Percentiles rank a stretch among this genome's conserved stretches.
phyloP scores from a whole-genome alignment of 768 basidiomycete species.

The Tricholoma flavovirens region DNA sequence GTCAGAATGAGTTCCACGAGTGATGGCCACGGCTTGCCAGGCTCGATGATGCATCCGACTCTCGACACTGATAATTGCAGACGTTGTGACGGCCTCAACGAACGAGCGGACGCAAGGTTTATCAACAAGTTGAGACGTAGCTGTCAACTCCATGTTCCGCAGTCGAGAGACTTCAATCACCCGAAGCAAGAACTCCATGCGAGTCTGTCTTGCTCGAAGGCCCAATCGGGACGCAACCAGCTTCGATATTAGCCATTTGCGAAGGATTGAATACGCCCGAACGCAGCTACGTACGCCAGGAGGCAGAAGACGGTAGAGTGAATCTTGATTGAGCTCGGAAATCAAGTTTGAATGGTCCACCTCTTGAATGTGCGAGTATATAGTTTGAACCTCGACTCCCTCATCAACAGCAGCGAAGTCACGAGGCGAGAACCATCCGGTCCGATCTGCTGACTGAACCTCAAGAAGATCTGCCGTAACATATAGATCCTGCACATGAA shows the following conservation, averaged over 20 bases:
- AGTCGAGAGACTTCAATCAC: constrained; percentile 71
- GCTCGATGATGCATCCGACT: constrained; percentile 73
- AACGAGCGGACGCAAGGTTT: constrained; percentile 72
- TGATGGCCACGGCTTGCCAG: constrained; percentile 68
- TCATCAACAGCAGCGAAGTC: constrained; percentile 56
- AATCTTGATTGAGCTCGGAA: constrained; percentile 64
- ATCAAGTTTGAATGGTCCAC: constrained; percentile 69
- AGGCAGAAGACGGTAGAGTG: constrained; percentile 67
- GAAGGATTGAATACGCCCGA: constrained; percentile 67
- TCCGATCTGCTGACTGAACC: constrained; percentile 72
- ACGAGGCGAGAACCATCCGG: constrained; percentile 67
- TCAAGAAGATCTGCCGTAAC: constrained; percentile 74
- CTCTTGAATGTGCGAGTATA: constrained; percentile 68
- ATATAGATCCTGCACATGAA: constrained; percentile 58
- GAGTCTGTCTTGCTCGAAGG: constrained; percentile 53
- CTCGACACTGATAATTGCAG: constrained; percentile 74
- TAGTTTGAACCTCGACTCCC: constrained; percentile 69
- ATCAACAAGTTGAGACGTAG: constrained; percentile 36
- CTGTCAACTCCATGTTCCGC: constrained; percentile 42
- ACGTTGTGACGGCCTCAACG: constrained; percentile 68
- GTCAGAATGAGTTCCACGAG: constrained; percentile 58
- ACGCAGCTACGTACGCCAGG: constrained; percentile 72
- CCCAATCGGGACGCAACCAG: constrained; percentile 62
- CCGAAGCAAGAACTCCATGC: constrained; percentile 68
- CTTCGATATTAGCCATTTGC: constrained; percentile 74